Evolutionary conservation across 75 land plant species (phyloP).

Genomic region (Sequoia sempervirens): DNA sequence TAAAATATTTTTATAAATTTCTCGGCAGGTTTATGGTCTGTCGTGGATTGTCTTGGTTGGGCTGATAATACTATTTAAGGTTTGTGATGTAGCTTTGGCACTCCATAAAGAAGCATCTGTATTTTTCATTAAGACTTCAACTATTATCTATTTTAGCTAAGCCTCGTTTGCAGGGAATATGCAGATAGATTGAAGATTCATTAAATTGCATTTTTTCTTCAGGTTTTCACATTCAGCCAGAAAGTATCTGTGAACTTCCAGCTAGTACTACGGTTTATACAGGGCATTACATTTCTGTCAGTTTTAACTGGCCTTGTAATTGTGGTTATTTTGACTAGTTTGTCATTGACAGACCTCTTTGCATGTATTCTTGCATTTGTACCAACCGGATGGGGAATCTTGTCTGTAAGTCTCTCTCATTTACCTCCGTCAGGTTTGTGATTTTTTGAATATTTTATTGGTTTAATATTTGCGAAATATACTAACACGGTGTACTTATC

Average conservation of each 20-base stretch:
- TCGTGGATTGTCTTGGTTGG: conserved; percentile 81
- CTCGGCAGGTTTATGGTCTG: conserved; percentile 64
- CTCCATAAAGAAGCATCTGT: background rate
- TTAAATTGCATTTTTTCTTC: conserved; percentile 5
- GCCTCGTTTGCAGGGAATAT: background rate
- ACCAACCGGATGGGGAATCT: conserved; percentile 95
- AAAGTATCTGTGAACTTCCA: conserved; percentile 86
- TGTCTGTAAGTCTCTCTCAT: conserved; percentile 65
- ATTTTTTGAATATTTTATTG: background rate
- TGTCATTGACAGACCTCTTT: conserved; percentile 72
- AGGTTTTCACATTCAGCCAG: conserved; percentile 93
- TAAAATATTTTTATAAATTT: conserved; percentile 1
- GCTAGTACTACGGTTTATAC: conserved; percentile 71
- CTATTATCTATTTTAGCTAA: conserved; percentile 1
- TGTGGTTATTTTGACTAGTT: conserved; percentile 41
- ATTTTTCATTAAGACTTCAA: background rate
- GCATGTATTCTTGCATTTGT: conserved; percentile 75
- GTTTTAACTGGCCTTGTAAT: conserved; percentile 55
- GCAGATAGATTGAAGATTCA: background rate
- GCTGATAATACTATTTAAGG: conserved; percentile 84
- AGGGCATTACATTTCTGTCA: conserved; percentile 66
- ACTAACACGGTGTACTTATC: background rate
- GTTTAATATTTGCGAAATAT: background rate
- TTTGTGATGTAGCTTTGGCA: conserved; percentile 11
- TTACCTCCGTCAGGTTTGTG: background rate